A percentile compares a stretch with the other conserved stretches of the same genome.
Evolutionary conservation across 1,284 basidiomycete genomes (phyloP).

Genomic region (Irpex sp.): DNA sequence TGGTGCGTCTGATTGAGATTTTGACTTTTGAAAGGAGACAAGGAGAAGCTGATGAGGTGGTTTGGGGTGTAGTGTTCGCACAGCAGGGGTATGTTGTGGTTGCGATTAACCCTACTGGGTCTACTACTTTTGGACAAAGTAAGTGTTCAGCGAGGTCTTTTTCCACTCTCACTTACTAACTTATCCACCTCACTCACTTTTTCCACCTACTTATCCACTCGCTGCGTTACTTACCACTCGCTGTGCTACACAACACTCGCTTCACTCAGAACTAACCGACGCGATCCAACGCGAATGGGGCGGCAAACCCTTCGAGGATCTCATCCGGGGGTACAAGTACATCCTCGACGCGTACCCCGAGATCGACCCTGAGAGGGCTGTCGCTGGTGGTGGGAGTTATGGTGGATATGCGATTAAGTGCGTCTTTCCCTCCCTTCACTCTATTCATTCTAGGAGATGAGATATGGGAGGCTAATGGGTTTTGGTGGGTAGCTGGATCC

Average conservation of each 20-base stretch:
- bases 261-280: conserved; percentile 82
- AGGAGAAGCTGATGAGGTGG: background rate
- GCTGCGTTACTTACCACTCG: too few relatives aligned
- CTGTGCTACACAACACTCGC: too few relatives aligned
- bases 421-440: conserved; percentile 15
- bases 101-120: conserved; percentile 86
- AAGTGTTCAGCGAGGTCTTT: too few relatives aligned
- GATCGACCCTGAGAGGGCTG: conserved; percentile 77
- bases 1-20: conserved; percentile 33
- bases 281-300: conserved; percentile 80
- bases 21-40: background rate
- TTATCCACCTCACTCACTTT: too few relatives aligned
- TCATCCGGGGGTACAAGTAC: conserved; percentile 74
- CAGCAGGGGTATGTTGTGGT: conserved; percentile 84
- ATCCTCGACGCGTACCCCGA: conserved; percentile 70
- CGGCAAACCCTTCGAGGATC: conserved; percentile 81
- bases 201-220: too few relatives aligned
- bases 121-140: conserved; percentile 86
- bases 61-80: conserved; percentile 53
- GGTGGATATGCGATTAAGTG: conserved; percentile 85
- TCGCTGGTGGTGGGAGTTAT: conserved; percentile 79
- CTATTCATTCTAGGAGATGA: too few relatives aligned
- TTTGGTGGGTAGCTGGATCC: conserved; percentile 72
- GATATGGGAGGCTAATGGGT: too few relatives aligned
- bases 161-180: too few relatives aligned